Base-by-base conservation (phyloP, 2,329 filamentous ascomycete genomes). In the Phialophora tarda region DNA sequence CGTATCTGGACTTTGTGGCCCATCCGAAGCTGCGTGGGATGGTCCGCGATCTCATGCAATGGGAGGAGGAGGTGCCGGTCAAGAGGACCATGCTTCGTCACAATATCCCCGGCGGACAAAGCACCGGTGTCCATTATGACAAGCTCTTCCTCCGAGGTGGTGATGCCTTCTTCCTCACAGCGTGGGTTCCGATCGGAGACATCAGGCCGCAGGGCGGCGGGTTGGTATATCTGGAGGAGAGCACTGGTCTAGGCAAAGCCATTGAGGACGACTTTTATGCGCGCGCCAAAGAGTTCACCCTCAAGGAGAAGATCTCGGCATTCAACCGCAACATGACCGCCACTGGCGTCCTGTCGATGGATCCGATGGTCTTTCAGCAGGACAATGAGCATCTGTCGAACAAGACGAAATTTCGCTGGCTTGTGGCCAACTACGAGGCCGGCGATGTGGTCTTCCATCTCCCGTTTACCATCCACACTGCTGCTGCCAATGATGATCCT, bases 391-490 rank as follows among this genome's bases (percentile, higher is more conserved):
- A 62, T 50, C 23, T 65, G 7, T 56, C 58, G 7, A 44, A 53
- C 30, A 62, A 65, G 59, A 32, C 53, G 17, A 51, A 30, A 8
- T 62, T 57, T n/a, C 68, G 67, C 23, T 79, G 77, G 77, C 65
- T 79, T 14, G 72, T 76, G 4, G 74, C 74, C 1, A 70, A 75
- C 62, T 79, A 78, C 67, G 77, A 79, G 68, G 77, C 77, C 3
- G 78, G 77, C 2, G 78, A 79, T 73, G 77, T 79, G 8, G 77
- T 79, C 5, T 80, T 84, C 58, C 82, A 83, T 71, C 76, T 80
- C 64, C 77, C 80, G 10, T 80, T 77, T 67, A 76, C 76, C 67
- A 77, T 82, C n/a, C 78, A 82, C 72, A 77, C 75, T 0, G 75
- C 75, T 24, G 74, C 75, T 8, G 77, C 75, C 64, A 82, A 82